These are phyloP conservation scores for Candida verbasci DNA, from an alignment of 805 yeast genomes.

Conservation along the genomic window DNA sequence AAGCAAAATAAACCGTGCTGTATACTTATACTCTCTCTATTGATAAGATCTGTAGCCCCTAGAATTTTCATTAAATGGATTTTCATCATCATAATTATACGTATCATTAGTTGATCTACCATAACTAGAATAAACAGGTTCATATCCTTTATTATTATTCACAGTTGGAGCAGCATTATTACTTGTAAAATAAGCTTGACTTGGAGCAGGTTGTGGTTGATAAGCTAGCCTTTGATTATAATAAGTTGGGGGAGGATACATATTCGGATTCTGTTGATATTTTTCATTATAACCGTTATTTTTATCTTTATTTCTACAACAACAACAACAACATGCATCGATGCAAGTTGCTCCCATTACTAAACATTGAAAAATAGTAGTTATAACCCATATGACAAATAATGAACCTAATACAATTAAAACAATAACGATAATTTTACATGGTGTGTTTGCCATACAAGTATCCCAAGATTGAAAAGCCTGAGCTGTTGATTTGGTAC, in stretches of 20 bases:
- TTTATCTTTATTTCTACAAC: slow-evolving; percentile 26
- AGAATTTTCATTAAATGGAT: slow-evolving; percentile 2
- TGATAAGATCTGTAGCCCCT: slow-evolving; percentile 5
- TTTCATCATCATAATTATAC: slow-evolving; percentile 2
- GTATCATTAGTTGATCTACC: neutral
- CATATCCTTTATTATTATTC: slow-evolving; percentile 8
- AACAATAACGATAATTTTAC: slow-evolving; percentile 74
- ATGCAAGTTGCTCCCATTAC: slow-evolving; percentile 47
- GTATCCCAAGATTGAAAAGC: slow-evolving; percentile 67
- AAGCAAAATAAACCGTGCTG: too few relatives aligned
- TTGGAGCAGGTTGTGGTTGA: slow-evolving; percentile 9
- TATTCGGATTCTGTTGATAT: slow-evolving; percentile 19
- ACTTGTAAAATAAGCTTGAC: slow-evolving; percentile 8
- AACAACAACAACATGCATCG: slow-evolving; percentile 48
- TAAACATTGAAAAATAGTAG: slow-evolving; percentile 51
- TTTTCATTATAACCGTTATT: slow-evolving; percentile 9
- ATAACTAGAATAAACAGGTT: slow-evolving; percentile 8
- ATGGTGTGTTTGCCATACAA: slow-evolving; percentile 72
- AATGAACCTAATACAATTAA: slow-evolving; percentile 59
- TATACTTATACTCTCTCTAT: neutral
- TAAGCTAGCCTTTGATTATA: slow-evolving; percentile 6
- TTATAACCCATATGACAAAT: slow-evolving; percentile 51
- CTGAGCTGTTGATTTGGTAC: slow-evolving; percentile 36
- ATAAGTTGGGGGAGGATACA: slow-evolving; percentile 29
- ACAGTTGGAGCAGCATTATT: slow-evolving; percentile 5